Evolutionary conservation across 352 stramenopile genomes (phyloP), one percentile per base, ranked within the genome.

Genomic region (Globisporangium splendens): DNA sequence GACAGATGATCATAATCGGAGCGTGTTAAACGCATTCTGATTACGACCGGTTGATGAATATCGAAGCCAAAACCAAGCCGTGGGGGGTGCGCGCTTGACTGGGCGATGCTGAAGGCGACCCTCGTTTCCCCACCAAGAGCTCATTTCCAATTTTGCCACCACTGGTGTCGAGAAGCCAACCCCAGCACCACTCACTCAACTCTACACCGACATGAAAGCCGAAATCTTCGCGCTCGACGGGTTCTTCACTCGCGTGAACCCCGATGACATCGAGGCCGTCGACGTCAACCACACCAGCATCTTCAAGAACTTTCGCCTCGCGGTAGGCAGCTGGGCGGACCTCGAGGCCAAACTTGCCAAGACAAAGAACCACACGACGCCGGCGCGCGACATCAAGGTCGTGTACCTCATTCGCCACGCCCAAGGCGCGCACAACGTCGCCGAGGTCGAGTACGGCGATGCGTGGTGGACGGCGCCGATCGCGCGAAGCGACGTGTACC

Each of bases 371-470:
- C 39, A 18, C 39, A 8, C 10, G 13, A 44, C 13, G 46, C 7
- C 31, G 56, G 50, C 41, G 35, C 46, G 38, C 61, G 56, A 42
- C 63, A 55, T 86, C 54, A 91, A 88, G 69, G 77, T 85, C 55
- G 59, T 89, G 17, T 89, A 89, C 68, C 71, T 89, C n/a, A 67
- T 91, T 44, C 77, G 81, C 22, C 81, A 89, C 41, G 78, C 75
- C 21, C 70, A 91, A 61, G 81, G 78, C 20, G 66, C 62, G 46
- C 78, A 91, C 64, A 91, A 91, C 54, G 74, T 69, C 12, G 76
- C 77, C 14, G 74, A 89, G 57, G 28, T 70, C 3, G 61, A 77
- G 46, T 64, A 77, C n/a, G 77, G 80, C 31, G 62, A 70, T 3
- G 68, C 72, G 44, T 66, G 68, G n/a, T 91, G 77, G 80, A 75